These are phyloP conservation scores for Microthlaspi erraticum DNA, from an alignment of 345 rosid species.

Conservation along the genomic window DNA sequence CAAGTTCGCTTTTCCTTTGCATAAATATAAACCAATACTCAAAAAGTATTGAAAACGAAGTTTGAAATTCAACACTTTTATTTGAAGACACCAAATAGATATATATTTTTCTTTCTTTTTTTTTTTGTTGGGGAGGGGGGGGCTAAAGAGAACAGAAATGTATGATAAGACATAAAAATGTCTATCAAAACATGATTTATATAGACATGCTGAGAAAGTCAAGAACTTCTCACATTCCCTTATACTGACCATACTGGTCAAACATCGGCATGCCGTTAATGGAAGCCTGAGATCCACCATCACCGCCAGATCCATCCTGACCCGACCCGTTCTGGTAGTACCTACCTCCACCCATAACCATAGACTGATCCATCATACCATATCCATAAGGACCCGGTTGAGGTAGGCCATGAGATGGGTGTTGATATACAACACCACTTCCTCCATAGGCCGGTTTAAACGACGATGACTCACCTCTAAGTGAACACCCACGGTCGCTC, in stretches of 20 bases:
- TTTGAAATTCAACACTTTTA: constrained; percentile 1
- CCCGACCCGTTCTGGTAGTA: constrained; percentile 40
- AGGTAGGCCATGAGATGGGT: constrained; percentile 10
- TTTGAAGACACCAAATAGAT: constrained; percentile 15
- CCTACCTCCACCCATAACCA: constrained; percentile 42
- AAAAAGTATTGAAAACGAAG: constrained; percentile 1
- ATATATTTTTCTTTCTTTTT: background rate
- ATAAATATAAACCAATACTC: background rate
- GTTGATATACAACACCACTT: constrained; percentile 35
- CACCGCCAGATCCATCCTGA: constrained; percentile 36
- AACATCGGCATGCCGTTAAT: constrained; percentile 32
- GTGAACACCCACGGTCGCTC: constrained; percentile 40
- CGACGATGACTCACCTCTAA: constrained; percentile 35
- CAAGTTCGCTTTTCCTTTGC: constrained; percentile 1
- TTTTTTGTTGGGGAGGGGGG: too few relatives aligned
- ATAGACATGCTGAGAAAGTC: constrained; percentile 5
- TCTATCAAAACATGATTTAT: constrained; percentile 21
- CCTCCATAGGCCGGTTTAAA: constrained; percentile 24
- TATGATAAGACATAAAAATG: constrained; percentile 21
- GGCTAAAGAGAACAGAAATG: too few relatives aligned
- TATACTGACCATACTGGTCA: constrained; percentile 46
- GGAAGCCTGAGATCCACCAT: constrained; percentile 28
- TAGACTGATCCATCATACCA: constrained; percentile 38
- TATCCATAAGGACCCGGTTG: constrained; percentile 35
- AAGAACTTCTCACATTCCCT: constrained; percentile 21